Evolutionary conservation across 164 flowering plant species (phyloP), one percentile per base, ranked within the genome.

Genomic region (Berberis thunbergii): DNA sequence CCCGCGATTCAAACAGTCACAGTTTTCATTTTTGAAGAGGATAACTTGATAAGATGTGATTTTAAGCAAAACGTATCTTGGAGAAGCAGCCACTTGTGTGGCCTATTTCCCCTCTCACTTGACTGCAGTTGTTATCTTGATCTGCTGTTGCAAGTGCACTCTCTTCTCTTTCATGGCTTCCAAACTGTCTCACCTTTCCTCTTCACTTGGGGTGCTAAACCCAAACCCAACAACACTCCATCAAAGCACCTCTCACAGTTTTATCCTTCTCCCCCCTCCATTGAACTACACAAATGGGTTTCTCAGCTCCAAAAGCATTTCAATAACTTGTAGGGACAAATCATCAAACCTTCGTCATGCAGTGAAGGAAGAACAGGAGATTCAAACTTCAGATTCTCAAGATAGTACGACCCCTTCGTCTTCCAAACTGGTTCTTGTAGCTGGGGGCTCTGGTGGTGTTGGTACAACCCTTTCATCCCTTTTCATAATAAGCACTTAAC

Each of bases 401-500:
- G 26, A 26, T 26, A 26, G 26, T 26, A 26, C 0, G 26, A 8
- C 67, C 48, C 64, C 71, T 49, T 55, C 84, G 0, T 81, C 93
- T 62, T 84, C 92, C 41, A 90, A 88, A 81, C 72, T 87, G 26
- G 98, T 93, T 48, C 95, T 93, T 43, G 98, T 93, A 38, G 79
- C 83, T 61, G 98, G 98, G 7, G 98, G 89, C 72, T 60, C 96
- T 2, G 97, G 98, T 38, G 98, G 98, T 4, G 98, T 93, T 42
- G 98, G 98, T 87, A 80, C 4, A 74, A 38, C 13, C 26, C 66
- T 57, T 39, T 3, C 60, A 12, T 50, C 40, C 26, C 26, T 26
- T 26, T 26, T 26, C 26, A 26, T 26, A 26, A 26, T 26, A 26
- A 26, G 26, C 26, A 26, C 26, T 26, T 26, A 26, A 26, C 26